Evolutionary conservation across 495 filamentous ascomycete genomes (phyloP).

Genomic region (Coniosporium apollinis): DNA sequence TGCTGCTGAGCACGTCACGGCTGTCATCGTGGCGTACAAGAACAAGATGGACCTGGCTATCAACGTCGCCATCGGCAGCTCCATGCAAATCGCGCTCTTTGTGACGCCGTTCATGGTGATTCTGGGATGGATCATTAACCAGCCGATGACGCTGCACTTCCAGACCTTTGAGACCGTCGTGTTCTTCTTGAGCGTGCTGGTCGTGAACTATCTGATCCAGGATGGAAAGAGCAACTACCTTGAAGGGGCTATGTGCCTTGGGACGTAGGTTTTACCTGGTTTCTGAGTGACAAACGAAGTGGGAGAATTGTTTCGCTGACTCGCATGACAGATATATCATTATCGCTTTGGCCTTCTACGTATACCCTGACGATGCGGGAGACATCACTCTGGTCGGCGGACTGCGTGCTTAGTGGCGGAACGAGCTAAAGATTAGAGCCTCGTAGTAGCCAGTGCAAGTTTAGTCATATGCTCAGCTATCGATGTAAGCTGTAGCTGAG

Average conservation of each 20-base stretch:
- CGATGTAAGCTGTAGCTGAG: too few species aligned
- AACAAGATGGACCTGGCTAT: slow-evolving; percentile 97
- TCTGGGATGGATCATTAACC: slow-evolving; percentile 72
- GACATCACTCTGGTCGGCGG: too few species aligned
- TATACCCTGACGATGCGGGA: slow-evolving; percentile 54
- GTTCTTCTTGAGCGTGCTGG: slow-evolving; percentile 75
- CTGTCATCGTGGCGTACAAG: slow-evolving; percentile 78
- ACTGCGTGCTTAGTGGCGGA: too few species aligned
- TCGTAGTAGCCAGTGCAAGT: too few species aligned
- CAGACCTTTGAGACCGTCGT: slow-evolving; percentile 87
- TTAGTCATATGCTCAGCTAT: too few species aligned
- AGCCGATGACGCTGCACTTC: slow-evolving; percentile 83
- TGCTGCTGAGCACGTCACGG: slow-evolving; percentile 92
- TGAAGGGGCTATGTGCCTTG: slow-evolving; percentile 78
- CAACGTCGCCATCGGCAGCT: slow-evolving; percentile 81
- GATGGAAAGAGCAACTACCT: slow-evolving; percentile 94
- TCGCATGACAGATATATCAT: slow-evolving; percentile 48
- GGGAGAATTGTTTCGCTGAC: slow-evolving; percentile 1
- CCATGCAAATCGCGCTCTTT: slow-evolving; percentile 86
- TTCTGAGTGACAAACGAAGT: background rate
- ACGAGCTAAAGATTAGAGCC: too few species aligned
- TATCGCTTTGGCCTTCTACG: slow-evolving; percentile 77
- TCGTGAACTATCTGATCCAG: slow-evolving; percentile 83
- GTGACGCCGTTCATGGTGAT: slow-evolving; percentile 86
- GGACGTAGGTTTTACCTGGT: slow-evolving; percentile 36